Base-by-base conservation (phyloP, 2,329 filamentous ascomycete species). In the Talaromyces rugulosus region DNA sequence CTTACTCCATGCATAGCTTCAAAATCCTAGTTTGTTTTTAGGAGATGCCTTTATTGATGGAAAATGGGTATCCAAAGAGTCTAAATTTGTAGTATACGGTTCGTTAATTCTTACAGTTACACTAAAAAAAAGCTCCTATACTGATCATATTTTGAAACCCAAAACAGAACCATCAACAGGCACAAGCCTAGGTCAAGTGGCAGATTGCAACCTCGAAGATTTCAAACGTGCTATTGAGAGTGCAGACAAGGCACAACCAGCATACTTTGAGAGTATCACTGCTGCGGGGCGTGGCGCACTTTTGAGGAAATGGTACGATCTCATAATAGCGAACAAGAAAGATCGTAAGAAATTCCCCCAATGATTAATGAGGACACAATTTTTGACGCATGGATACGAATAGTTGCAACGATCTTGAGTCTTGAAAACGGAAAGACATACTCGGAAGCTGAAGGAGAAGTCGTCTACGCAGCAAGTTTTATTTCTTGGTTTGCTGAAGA, bases 401-500 rank as follows among this genome's bases (percentile, higher is more conserved):
- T 18, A 44, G 40, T 59, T 28, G 56, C 56, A 5, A 51, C n/a
- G 23, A 30, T 59, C 16, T 8, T 59, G 7, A 36, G 28, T 23
- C 5, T 16, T 14, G 56, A 59, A 27, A 59, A 51, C 14, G 47
- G 44, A 11, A 59, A 59, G 31, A 18, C 57, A 1, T 40, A 36
- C 23, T 18, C 82, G 4, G 85, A 87, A 63, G 82, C 85, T 4
- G 82, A 82, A 68, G 84, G 83, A 27, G 85, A 87, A 69, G 80
- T 84, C 7, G 75, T 75, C 51, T 87, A 87, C 65, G 84, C 84
- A 7, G 82, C 84, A 7, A 79, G 76, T 69, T 88, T 87, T 74
- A 82, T 86, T 64, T 80, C 83, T 65, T 88, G 85, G 85, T 88
- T 87, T 74, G 81, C 80, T 50, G 85, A 86, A 70, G 85, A 87